Evolutionary conservation across 768 basidiomycete genomes (phyloP), one percentile per base, ranked within the genome.

Genomic region (Jaapia argillacea): DNA sequence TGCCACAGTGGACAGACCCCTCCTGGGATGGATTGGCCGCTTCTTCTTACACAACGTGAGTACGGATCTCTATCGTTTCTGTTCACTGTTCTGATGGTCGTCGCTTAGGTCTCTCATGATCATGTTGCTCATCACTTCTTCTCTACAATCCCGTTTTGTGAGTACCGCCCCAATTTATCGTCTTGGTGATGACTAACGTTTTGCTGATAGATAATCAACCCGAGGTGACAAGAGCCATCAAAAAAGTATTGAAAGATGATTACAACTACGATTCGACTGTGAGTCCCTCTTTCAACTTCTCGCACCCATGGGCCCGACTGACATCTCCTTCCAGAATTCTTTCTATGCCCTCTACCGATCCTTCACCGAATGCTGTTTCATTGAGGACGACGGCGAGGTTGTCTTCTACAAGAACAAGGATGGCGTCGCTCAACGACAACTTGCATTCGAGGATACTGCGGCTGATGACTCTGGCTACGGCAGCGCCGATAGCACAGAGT

Each of bases 181-280:
- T 7, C 10, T 13, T 38, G 20, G 37, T 21, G 28, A 10, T 16
- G 28, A 16, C 12, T 38, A 6, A 13, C 37, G 12, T 21, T 13
- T 7, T 38, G 10, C 22, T 7, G n/a, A 4, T 22, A 79, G 75
- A 79, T 50, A 75, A 79, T 53, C 74, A 73, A 45, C 76, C 77
- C 3, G 54, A 71, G 43, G 73, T 77, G 1, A 81, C 78, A 4
- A 64, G 71, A 47, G 61, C 62, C 20, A 65, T 81, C 51, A 75
- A 73, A 59, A 60, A 58, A 14, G 63, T 79, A 4, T 66, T 81
- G 37, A 66, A 67, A 35, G 73, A 75, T 10, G 69, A 79, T 43
- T 76, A 81, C 53, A 77, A 77, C 49, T 77, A 71, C 48, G 77
- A 79, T 50, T 74, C 75, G 4, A 75, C 77, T 27, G 75, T 75